These are phyloP conservation scores for Populus nigra DNA, from an alignment of 345 rosid species.

Conservation along the genomic window DNA sequence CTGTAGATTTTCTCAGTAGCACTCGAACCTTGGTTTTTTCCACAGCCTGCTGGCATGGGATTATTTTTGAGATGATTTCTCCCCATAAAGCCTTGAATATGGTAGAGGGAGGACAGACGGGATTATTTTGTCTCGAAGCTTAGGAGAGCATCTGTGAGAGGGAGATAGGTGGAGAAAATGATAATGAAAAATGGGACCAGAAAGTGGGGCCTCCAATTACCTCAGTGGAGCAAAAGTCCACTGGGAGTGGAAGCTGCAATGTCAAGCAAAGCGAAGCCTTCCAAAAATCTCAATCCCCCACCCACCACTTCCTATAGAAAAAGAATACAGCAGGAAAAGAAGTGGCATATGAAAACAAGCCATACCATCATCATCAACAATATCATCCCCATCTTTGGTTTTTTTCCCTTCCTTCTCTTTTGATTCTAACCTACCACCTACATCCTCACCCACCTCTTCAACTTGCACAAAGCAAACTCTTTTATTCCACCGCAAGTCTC, in stretches of 20 bases:
- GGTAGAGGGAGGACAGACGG: not conserved
- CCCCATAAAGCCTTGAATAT: slow-evolving; percentile 4
- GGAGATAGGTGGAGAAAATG: slow-evolving; percentile 16
- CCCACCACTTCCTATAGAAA: slow-evolving; percentile 31
- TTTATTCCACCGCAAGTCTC: slow-evolving; percentile 25
- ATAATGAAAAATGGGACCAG: slow-evolving; percentile 20
- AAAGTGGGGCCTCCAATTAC: slow-evolving; percentile 34
- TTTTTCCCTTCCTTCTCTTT: slow-evolving; percentile 2
- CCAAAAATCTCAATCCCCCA: slow-evolving; percentile 32
- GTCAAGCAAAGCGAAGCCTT: slow-evolving; percentile 43
- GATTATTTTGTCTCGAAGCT: slow-evolving; percentile 18
- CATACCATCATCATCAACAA: slow-evolving; percentile 19
- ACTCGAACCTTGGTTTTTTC: not conserved
- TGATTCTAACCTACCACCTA: slow-evolving; percentile 39
- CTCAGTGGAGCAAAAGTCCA: slow-evolving; percentile 37
- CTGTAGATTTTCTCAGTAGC: not conserved
- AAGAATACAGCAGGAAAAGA: not conserved
- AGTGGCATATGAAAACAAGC: slow-evolving; percentile 9
- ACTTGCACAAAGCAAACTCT: slow-evolving; percentile 35
- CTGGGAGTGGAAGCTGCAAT: slow-evolving; percentile 49
- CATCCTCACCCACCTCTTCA: slow-evolving; percentile 31
- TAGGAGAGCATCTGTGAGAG: slow-evolving; percentile 4
- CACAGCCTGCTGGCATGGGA: not conserved
- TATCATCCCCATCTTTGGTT: slow-evolving; percentile 8
- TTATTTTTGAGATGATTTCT: slow-evolving; percentile 20